These are phyloP conservation scores for Prototheca wickerhamii DNA, from an alignment of 163 green algal species.

Conservation along the genomic window DNA sequence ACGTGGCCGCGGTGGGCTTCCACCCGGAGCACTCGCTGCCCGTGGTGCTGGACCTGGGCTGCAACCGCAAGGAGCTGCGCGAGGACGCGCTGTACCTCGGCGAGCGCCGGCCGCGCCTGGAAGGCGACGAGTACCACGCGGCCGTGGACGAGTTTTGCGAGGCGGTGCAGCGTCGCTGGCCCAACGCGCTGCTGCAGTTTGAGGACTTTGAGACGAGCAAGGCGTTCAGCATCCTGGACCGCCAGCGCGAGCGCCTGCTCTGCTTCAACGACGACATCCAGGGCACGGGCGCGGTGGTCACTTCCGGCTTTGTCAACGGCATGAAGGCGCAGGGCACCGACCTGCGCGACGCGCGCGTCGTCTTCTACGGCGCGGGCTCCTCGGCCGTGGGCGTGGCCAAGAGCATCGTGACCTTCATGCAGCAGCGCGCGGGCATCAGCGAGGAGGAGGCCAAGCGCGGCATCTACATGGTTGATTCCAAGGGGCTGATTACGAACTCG, in stretches of 20 bases:
- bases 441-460: constrained; percentile 18
- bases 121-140: constrained; percentile 37
- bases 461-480: constrained; percentile 52
- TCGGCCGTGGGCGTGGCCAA: constrained; percentile 50
- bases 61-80: constrained; percentile 64
- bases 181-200: constrained; percentile 50
- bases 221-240: constrained; percentile 48
- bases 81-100: constrained; percentile 57
- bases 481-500: constrained; percentile 47
- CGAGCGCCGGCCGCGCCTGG: constrained; percentile 22
- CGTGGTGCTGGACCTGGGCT: constrained; percentile 74
- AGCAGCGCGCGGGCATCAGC: constrained; percentile 3
- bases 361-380: constrained; percentile 55
- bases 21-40: constrained; percentile 41
- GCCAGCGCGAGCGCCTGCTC: constrained; percentile 31
- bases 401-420: constrained; percentile 26
- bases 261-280: constrained; percentile 65
- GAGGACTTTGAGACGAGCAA: constrained; percentile 51
- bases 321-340: constrained; percentile 38
- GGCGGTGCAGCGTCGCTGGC: constrained; percentile 41
- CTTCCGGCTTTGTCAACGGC: constrained; percentile 47
- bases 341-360: constrained; percentile 31
- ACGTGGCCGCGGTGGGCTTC: constrained; percentile 45
- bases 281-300: constrained; percentile 41
- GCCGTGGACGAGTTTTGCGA: constrained; percentile 55